A percentile compares a stretch with the other conserved stretches of the same genome.
Conservation (phyloP, 495 filamentous ascomycete genomes). For the Podospora bellae-mahoneyi region DNA sequence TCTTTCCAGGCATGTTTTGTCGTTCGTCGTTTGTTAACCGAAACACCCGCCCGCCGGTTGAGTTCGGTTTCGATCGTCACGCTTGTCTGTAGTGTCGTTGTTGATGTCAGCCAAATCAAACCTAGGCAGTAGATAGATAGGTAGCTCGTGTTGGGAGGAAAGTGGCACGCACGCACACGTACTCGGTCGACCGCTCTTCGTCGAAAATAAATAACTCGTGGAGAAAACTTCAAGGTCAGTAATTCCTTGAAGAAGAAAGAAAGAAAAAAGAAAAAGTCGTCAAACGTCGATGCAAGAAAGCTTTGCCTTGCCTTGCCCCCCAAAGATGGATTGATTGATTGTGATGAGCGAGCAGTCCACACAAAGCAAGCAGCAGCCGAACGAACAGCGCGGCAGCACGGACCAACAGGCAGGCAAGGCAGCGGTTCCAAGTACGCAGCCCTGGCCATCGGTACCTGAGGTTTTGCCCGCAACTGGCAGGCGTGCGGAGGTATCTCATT, state of each 20-base stretch:
- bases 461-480: not conserved
- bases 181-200: not conserved
- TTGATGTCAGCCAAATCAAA: no score
- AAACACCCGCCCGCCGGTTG: no score
- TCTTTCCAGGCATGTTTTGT: constrained; percentile 53
- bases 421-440: constrained; percentile 23
- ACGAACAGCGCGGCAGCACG: constrained; percentile 23
- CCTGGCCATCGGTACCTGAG: constrained; percentile 9
- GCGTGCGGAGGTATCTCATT: constrained; percentile 13
- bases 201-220: not conserved
- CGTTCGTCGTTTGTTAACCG: constrained; percentile 6
- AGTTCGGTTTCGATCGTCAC: no score
- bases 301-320: not conserved
- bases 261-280: not conserved
- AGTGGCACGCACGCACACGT: not conserved
- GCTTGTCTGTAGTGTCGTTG: no score
- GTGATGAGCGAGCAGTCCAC: not conserved
- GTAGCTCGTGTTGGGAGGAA: not conserved
- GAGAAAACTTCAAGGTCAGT: not conserved
- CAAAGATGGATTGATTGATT: not conserved
- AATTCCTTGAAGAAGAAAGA: no score
- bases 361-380: constrained; percentile 25
- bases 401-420: constrained; percentile 15
- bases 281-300: constrained; percentile 9
- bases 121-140: no score